These are phyloP conservation scores for Madurella fahalii DNA, from an alignment of 2,329 filamentous ascomycete genomes.

Conservation along the genomic window DNA sequence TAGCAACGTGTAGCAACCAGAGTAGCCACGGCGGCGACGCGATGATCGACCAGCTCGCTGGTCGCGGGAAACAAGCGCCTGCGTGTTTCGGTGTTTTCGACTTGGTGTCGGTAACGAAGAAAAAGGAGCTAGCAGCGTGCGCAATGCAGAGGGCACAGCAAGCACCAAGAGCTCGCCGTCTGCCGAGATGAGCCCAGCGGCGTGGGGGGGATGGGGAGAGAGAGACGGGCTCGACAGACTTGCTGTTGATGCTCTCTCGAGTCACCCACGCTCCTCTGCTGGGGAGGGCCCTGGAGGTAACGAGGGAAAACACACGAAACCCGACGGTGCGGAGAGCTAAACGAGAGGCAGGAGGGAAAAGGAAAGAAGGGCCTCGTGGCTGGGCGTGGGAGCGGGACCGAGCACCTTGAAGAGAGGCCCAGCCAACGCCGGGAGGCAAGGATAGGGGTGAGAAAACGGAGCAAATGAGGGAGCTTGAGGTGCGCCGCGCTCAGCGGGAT, in stretches of 20 bases:
- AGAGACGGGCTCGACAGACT: constrained; percentile 13
- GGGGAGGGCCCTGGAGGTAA: constrained; percentile 18
- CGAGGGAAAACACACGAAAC: constrained; percentile 9
- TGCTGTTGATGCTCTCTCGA: constrained; percentile 15
- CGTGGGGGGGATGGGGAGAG: neutral
- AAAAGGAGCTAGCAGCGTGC: neutral
- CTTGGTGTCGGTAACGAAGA: neutral
- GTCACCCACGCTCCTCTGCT: constrained; percentile 11
- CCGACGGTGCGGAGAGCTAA: constrained; percentile 6
- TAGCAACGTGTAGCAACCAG: neutral
- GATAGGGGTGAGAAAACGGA: constrained; percentile 18
- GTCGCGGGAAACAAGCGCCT: constrained; percentile 12
- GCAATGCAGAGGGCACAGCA: neutral
- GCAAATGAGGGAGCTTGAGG: constrained; percentile 20
- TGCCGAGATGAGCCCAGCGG: constrained; percentile 1
- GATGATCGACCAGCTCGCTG: constrained; percentile 8
- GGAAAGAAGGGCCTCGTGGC: constrained; percentile 1
- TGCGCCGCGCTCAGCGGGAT: constrained; percentile 17
- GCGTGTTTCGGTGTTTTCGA: constrained; percentile 8
- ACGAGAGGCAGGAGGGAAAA: constrained; percentile 12
- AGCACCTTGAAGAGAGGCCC: constrained; percentile 11
- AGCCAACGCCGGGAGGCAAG: neutral
- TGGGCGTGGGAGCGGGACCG: constrained; percentile 8
- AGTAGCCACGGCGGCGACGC: constrained; percentile 6
- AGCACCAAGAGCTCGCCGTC: neutral